Conservation (phyloP, 768 basidiomycete species). For the Ramaria sp. region DNA sequence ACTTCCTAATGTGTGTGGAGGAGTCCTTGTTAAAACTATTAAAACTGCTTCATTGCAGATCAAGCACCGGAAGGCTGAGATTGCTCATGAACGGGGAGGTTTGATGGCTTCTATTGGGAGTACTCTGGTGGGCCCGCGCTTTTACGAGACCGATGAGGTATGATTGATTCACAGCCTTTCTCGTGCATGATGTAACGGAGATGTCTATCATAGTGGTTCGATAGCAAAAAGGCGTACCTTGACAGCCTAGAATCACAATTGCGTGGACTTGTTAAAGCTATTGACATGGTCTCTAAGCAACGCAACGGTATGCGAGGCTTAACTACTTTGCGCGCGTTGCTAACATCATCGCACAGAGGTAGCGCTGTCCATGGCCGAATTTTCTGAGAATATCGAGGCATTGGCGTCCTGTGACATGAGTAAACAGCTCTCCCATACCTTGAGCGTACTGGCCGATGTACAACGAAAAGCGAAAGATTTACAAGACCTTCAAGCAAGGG, state of each 20-base stretch:
- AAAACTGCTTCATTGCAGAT: constrained; percentile 39
- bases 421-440: constrained; percentile 55
- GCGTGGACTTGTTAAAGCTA: constrained; percentile 74
- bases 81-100: constrained; percentile 68
- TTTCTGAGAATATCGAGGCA: constrained; percentile 58
- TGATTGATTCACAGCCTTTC: neutral
- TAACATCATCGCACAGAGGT: constrained; percentile 38
- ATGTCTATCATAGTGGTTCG: constrained; percentile 67
- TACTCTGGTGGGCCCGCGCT: constrained; percentile 66
- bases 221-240: constrained; percentile 72
- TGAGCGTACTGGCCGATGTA: constrained; percentile 64
- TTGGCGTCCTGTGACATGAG: constrained; percentile 70
- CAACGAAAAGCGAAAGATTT: constrained; percentile 64
- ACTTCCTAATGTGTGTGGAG: neutral
- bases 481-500: constrained; percentile 63
- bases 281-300: constrained; percentile 77
- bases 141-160: constrained; percentile 84
- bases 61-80: constrained; percentile 75
- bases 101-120: constrained; percentile 78
- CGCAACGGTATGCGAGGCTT: constrained; percentile 44
- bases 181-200: neutral
- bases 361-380: constrained; percentile 61
- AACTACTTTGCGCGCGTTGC: neutral
- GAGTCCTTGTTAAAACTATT: too few species aligned
- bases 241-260: constrained; percentile 88